Evolutionary conservation across 176 grass and related monocot species (phyloP), one percentile per base, ranked within the genome.

Genomic region (Cenchrus americanus): DNA sequence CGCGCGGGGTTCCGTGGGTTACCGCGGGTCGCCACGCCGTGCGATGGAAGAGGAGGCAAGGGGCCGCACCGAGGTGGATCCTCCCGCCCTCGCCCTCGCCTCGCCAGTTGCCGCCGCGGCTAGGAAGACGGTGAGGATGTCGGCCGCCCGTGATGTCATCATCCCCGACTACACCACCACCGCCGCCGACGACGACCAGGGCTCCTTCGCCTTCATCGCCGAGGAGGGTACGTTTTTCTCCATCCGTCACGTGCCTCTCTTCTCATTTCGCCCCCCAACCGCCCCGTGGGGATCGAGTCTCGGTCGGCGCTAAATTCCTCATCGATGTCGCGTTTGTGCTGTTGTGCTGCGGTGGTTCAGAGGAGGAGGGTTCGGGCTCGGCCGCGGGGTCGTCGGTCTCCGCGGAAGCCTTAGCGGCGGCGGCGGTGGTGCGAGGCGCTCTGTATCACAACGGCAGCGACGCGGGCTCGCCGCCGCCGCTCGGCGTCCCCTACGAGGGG

Each of bases 91-190:
- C 11, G n/a, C 41, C 32, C 9, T 14, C 54, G 2, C 12, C 17
- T 66, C 52, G 41, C 46, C 59, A 26, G 58, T 14, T 37, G 27
- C 0, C 69, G 48, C 26, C 51, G 60, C 60, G 59, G 82, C 61
- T 2, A 79, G 76, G 80, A 91, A 83, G 88, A 85, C 79, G 51
- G 86, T 89, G 68, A 72, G 75, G 78, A 77, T 93, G 88, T 61
- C 76, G 5, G 88, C 87, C 14, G 83, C 55, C 10, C 60, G 52
- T 37, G 76, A 85, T 68, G 63, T 81, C 86, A 89, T 88, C 68
- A 71, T 71, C 42, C 21, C 26, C 72, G 71, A 67, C 55, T 66
- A 26, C 74, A 62, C 7, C 47, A 18, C 1, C 13, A n/a, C n/a
- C n/a, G n/a, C n/a, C n/a, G n/a, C n/a, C n/a, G n/a, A n/a, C n/a